Base-by-base conservation (phyloP, 2,329 filamentous ascomycete genomes). In the Pezicula rhizophila region DNA sequence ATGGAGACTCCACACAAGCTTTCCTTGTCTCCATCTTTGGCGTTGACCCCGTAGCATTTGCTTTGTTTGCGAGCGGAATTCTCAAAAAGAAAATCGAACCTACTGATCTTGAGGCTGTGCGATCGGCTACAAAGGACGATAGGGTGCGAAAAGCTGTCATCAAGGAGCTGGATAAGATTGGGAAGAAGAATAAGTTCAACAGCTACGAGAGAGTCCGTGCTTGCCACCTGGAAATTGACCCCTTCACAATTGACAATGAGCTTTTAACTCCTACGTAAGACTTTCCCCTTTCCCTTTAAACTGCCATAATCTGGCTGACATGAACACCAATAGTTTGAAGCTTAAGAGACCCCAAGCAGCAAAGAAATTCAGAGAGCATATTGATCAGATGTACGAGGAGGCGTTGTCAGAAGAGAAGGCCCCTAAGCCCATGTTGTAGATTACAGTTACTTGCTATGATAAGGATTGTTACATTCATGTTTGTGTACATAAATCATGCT, bases 191-290 rank as follows among this genome's bases (percentile, higher is more conserved):
- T 68, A 95, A 93, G 72, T 91, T 99, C 68, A 93, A 95, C 65
- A 88, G 84, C 57, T 97, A 87, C 60, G 93, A 99, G 76, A 81
- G 82, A 55, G 84, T 97, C 42, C 80, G 78, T 65, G 87, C 84
- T 58, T 77, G 85, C 49, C 70, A 85, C 54, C 70, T 99, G 57
- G 84, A 86, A 60, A 60, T 96, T 12, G 93, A 99, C 51, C 93
- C 93, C 2, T 97, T 99, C 61, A 88, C 83, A 1, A 83, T 97
- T 56, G 91, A 96, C 45, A 99, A 99, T 64, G 87, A 95, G 68
- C 75, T 96, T 44, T 71, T 91, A 64, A 93, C 88, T 17, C 88
- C 89, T 18, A 95, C 89, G 87, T 92, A 79, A 82, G 86, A 23
- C 6, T 56, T 38, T 33, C 14, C 25, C 14, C 33, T 28, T 33